phyloP scores from a whole-genome alignment of 1,284 basidiomycete species.

The Ustilago vetiveriae region DNA sequence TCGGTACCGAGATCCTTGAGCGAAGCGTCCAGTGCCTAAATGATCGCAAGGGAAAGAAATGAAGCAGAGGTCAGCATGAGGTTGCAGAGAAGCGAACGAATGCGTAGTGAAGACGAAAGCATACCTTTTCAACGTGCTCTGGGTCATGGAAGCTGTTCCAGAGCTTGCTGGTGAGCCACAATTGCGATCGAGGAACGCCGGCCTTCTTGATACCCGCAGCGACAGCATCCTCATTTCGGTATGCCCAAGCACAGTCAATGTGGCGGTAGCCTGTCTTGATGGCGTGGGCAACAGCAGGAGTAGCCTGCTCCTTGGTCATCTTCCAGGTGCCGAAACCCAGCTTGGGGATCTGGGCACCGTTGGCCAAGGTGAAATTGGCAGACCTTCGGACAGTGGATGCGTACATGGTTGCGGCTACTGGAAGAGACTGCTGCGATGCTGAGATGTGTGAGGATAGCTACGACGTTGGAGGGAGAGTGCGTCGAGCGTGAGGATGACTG shows the following conservation, averaged over 20 bases:
- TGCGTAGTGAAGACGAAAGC: background rate
- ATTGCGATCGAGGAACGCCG: conserved; percentile 78
- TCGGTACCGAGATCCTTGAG: conserved; percentile 77
- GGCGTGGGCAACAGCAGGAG: conserved; percentile 68
- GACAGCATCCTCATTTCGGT: conserved; percentile 83
- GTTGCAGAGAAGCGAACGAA: no score
- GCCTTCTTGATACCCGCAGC: conserved; percentile 79
- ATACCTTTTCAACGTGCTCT: conserved; percentile 55
- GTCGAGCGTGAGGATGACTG: background rate
- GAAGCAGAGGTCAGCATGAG: background rate
- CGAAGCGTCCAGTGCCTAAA: conserved; percentile 75
- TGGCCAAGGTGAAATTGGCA: conserved; percentile 53
- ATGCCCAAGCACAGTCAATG: conserved; percentile 57
- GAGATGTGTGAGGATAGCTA: background rate
- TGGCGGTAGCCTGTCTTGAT: conserved; percentile 59
- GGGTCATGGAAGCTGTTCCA: conserved; percentile 77
- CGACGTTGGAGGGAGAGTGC: background rate
- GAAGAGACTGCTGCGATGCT: no score
- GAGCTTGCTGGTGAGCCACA: conserved; percentile 86
- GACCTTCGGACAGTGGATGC: conserved; percentile 53
- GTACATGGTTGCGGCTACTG: conserved; percentile 47
- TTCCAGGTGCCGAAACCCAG: conserved; percentile 60
- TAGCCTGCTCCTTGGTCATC: conserved; percentile 69
- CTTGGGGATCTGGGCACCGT: conserved; percentile 59
- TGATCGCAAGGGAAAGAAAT: background rate